Percentiles rank a stretch among this genome's conserved stretches.
phyloP scores from a whole-genome alignment of 2,329 filamentous ascomycete genomes.

The Hypoxylon rubiginosum region DNA sequence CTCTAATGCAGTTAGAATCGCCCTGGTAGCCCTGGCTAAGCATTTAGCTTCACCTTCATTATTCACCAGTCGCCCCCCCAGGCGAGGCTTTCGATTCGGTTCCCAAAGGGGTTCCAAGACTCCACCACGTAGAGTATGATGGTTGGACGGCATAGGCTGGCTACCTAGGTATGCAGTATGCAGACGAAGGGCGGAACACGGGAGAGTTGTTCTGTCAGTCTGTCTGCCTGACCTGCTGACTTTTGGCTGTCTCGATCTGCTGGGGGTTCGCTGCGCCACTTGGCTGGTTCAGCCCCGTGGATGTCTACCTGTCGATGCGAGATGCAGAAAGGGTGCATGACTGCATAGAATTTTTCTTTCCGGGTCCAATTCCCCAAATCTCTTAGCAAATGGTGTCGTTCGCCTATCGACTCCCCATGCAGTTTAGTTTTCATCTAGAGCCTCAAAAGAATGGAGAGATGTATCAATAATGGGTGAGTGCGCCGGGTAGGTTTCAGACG shows the following conservation, averaged over 20 bases:
- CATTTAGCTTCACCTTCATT: background rate
- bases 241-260: constrained; percentile 11
- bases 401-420: constrained; percentile 6
- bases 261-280: constrained; percentile 31
- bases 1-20: background rate
- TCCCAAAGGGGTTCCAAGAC: constrained; percentile 10
- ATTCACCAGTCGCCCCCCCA: background rate
- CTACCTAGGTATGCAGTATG: background rate
- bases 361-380: constrained; percentile 18
- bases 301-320: no score
- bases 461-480: background rate
- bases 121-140: constrained; percentile 11
- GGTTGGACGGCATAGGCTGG: background rate
- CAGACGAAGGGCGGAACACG: background rate
- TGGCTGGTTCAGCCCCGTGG: background rate
- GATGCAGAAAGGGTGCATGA: constrained; percentile 21
- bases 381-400: constrained; percentile 19
- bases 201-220: background rate
- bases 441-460: background rate
- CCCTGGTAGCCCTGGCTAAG: background rate
- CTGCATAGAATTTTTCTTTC: constrained; percentile 25
- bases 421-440: background rate
- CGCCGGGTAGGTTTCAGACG: constrained; percentile 19
- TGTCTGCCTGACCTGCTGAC: constrained; percentile 22
- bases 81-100: constrained; percentile 21